Conservation (phyloP, 306 rosid species). For the Geum urbanum region DNA sequence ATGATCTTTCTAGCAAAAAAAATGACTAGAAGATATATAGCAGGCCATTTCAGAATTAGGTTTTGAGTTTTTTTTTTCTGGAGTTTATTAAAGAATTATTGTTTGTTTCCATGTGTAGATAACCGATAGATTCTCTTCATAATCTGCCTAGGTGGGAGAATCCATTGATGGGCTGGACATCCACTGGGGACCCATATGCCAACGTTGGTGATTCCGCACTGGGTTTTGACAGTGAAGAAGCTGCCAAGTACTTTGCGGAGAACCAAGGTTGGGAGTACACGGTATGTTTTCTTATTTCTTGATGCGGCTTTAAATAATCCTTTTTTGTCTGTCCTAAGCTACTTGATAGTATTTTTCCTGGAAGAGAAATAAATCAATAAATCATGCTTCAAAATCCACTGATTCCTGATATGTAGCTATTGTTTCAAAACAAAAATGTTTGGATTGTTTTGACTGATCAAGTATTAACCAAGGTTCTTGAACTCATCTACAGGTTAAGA, state of each 20-base stretch:
- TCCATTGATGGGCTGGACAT: slow-evolving; percentile 99
- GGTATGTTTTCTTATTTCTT: slow-evolving; percentile 46
- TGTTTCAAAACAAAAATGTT: not conserved
- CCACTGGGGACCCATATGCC: slow-evolving; percentile 93
- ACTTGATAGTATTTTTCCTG: not conserved
- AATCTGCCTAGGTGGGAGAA: slow-evolving; percentile 84
- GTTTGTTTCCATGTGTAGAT: slow-evolving; percentile 9
- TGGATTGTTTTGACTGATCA: not conserved
- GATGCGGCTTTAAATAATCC: not conserved
- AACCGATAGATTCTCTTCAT: slow-evolving; percentile 13
- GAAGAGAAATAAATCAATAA: not conserved
- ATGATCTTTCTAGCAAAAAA: too few relatives aligned
- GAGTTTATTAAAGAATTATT: not conserved
- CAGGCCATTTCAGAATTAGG: slow-evolving; percentile 7
- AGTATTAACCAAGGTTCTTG: slow-evolving; percentile 28
- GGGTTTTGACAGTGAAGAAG: slow-evolving; percentile 77
- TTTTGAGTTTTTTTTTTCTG: not conserved
- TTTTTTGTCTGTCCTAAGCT: not conserved
- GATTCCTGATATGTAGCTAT: not conserved
- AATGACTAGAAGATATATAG: not conserved
- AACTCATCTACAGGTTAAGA: slow-evolving; percentile 66
- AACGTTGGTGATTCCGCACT: slow-evolving; percentile 87
- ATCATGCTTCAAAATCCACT: not conserved
- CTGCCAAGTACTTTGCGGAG: slow-evolving; percentile 83
- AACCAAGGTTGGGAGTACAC: slow-evolving; percentile 89